Evolutionary conservation across 257 asterid species (phyloP).

Genomic region (Solanum arcanum): DNA sequence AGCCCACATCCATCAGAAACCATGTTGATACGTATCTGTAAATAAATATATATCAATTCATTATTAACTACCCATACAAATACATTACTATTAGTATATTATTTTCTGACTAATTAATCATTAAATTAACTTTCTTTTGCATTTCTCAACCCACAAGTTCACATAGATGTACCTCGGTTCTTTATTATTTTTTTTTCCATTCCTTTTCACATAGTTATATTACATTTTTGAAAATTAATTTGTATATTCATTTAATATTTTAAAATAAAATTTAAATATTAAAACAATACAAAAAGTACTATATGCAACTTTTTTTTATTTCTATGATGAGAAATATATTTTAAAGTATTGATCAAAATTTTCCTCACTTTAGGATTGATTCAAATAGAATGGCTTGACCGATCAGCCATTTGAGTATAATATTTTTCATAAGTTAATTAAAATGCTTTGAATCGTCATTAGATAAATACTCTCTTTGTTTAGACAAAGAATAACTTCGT

Average conservation of each 20-base stretch:
- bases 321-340: no score
- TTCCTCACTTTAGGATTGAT: neutral
- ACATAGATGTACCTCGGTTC: neutral
- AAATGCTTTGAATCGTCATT: neutral
- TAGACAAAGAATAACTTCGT: no score
- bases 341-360: no score
- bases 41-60: neutral
- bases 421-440: neutral
- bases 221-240: no score
- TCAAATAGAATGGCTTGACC: neutral
- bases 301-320: no score
- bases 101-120: neutral
- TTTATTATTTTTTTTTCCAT: no score
- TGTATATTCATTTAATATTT: no score
- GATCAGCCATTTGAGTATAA: neutral
- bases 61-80: neutral
- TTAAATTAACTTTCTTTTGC: neutral
- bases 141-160: neutral
- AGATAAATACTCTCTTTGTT: neutral
- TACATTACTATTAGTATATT: neutral
- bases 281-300: no score
- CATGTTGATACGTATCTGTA: slow-evolving; percentile 78
- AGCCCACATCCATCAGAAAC: slow-evolving; percentile 90
- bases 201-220: neutral
- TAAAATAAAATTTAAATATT: no score